Base-by-base conservation (phyloP, 768 basidiomycete genomes). In the Mycena albidolilacea region DNA sequence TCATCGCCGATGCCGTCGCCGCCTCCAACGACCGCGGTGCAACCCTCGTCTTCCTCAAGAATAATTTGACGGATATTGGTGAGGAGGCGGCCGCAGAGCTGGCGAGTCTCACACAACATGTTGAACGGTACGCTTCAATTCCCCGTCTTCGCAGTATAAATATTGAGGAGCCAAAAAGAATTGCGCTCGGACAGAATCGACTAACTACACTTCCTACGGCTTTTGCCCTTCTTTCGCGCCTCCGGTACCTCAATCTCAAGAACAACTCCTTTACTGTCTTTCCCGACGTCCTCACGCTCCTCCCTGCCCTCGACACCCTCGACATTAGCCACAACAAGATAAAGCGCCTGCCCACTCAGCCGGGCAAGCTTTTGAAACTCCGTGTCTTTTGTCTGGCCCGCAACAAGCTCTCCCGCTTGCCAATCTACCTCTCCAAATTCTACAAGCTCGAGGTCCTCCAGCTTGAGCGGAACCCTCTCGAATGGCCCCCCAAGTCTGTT, bases 281-380 rank as follows among this genome's bases (percentile, higher is more conserved):
- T 75, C 98, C 98, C 19, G 89, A 92, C 72, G 96, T 95, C 65
- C 97, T 98, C 79, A 77, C 95, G 88, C 52, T 50, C 61, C 70
- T 73, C 67, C 23, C 70, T 61, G 60, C 93, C 7, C 87, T 99
- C 67, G 97, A 99, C 82, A 97, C 97, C 70, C 85, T 99, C 74
- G 98, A 99, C 81, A 88, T 99, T 54, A 97, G 95, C 75, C 91
- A 95, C 75, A 99, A 99, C 84, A 95, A 92, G 82, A 90, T 99
- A 76, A 92, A 89, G 80, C 84, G 87, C 61, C 84, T 99, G 23
- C 98, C 98, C 12, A 83, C 89, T 5, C 87, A 91, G 72, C 94
- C 97, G 19, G 97, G 97, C 7, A 88, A 91, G 7, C 88, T 99
- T 50, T 81, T 88, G 62, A 89, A 92, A 70, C 90, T 99, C 72